Evolutionary conservation across 2,329 filamentous ascomycete species (phyloP).

Genomic region (Aureobasidium leucospermi): DNA sequence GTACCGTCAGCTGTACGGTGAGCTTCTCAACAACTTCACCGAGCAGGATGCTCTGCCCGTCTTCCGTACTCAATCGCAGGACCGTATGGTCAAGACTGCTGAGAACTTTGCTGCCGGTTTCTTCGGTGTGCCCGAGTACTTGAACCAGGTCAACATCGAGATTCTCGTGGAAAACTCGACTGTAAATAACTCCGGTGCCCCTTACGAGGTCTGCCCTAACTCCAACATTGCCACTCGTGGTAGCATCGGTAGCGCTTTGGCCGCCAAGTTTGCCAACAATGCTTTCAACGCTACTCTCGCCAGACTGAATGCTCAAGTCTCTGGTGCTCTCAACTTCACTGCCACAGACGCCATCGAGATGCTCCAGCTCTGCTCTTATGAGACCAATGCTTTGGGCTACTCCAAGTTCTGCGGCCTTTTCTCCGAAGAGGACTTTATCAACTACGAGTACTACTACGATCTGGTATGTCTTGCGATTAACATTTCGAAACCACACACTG

Average conservation of each 20-base stretch:
- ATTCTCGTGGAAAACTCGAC: slow-evolving; percentile 9
- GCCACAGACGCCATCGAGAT: neutral
- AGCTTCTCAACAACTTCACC: slow-evolving; percentile 13
- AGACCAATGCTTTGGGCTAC: slow-evolving; percentile 11
- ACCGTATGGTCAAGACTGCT: slow-evolving; percentile 13
- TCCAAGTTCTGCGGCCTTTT: slow-evolving; percentile 11
- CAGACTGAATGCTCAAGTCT: slow-evolving; percentile 10
- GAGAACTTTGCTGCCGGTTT: slow-evolving; percentile 12
- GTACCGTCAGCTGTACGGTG: slow-evolving; percentile 12
- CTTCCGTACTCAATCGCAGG: slow-evolving; percentile 10
- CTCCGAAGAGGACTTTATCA: slow-evolving; percentile 6
- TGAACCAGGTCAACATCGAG: slow-evolving; percentile 12
- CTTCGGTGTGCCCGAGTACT: slow-evolving; percentile 7
- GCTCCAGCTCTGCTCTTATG: slow-evolving; percentile 10
- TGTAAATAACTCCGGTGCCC: slow-evolving; percentile 10
- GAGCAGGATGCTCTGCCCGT: slow-evolving; percentile 2
- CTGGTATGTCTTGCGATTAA: neutral
- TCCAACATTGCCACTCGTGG: slow-evolving; percentile 9
- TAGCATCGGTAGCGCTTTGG: slow-evolving; percentile 7
- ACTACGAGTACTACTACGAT: slow-evolving; percentile 14
- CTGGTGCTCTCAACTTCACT: slow-evolving; percentile 10
- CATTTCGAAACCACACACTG: neutral
- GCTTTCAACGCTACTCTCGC: slow-evolving; percentile 8
- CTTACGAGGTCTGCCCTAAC: slow-evolving; percentile 9
- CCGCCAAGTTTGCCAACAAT: slow-evolving; percentile 1